Conservation (phyloP, 2,329 filamentous ascomycete species). For the Microcyclospora pomicola region DNA sequence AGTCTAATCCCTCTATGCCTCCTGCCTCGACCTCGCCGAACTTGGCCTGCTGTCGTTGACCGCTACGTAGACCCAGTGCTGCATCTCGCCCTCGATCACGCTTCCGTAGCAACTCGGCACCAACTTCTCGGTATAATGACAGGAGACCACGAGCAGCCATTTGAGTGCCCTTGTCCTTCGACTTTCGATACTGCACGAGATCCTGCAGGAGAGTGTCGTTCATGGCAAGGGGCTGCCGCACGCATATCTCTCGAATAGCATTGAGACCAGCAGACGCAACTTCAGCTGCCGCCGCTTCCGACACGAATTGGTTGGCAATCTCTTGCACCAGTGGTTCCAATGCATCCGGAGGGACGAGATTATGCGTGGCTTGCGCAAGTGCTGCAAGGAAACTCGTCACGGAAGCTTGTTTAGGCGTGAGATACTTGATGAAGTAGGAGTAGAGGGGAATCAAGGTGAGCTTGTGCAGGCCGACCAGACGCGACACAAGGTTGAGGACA, state of each 20-base stretch:
- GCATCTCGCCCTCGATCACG: slow-evolving; percentile 86
- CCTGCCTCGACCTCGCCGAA: slow-evolving; percentile 75
- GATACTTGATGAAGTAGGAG: slow-evolving; percentile 85
- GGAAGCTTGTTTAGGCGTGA: slow-evolving; percentile 74
- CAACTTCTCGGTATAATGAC: slow-evolving; percentile 81
- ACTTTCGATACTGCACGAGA: slow-evolving; percentile 88
- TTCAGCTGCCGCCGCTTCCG: slow-evolving; percentile 79
- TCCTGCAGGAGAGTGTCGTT: slow-evolving; percentile 91
- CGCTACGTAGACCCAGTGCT: slow-evolving; percentile 63
- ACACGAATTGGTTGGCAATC: slow-evolving; percentile 97
- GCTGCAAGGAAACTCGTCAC: slow-evolving; percentile 91
- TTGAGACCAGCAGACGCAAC: slow-evolving; percentile 88
- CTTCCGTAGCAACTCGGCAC: slow-evolving; percentile 76
- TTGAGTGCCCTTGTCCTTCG: slow-evolving; percentile 97
- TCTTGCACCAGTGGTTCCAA: slow-evolving; percentile 84
- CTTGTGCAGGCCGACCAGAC: slow-evolving; percentile 84
- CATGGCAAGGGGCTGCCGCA: slow-evolving; percentile 89
- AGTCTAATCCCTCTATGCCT: slow-evolving; percentile 79
- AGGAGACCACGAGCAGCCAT: slow-evolving; percentile 93
- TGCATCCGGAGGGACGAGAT: slow-evolving; percentile 79
- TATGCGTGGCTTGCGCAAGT: slow-evolving; percentile 81
- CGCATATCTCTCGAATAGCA: slow-evolving; percentile 86
- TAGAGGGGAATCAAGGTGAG: slow-evolving; percentile 81
- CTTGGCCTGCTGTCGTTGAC: slow-evolving; percentile 59
- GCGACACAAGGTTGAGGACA: slow-evolving; percentile 80